These are phyloP conservation scores for Crithidia bombi DNA, from an alignment of 208 protist genomes.

Conservation along the genomic window DNA sequence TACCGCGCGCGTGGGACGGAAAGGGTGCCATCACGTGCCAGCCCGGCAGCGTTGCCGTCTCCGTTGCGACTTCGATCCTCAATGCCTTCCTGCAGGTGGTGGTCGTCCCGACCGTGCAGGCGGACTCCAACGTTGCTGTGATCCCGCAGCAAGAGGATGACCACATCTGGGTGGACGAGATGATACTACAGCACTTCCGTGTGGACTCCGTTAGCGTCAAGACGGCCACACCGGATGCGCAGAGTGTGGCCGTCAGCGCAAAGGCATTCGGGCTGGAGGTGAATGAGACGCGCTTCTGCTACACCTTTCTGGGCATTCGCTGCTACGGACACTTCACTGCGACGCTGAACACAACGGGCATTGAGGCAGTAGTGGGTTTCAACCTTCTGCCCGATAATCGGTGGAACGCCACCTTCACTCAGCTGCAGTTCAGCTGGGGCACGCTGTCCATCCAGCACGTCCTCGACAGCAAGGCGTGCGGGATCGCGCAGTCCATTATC, in stretches of 20 bases:
- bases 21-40: no score
- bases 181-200: constrained; percentile 47
- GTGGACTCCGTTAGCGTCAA: constrained; percentile 26
- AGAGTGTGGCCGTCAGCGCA: constrained; percentile 35
- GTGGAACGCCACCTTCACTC: constrained; percentile 33
- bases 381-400: constrained; percentile 37
- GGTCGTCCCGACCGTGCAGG: constrained; percentile 31
- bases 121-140: constrained; percentile 19
- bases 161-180: constrained; percentile 48
- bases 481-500: constrained; percentile 44
- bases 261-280: constrained; percentile 41
- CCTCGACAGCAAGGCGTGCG: constrained; percentile 45
- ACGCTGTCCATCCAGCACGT: constrained; percentile 51
- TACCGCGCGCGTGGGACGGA: no score
- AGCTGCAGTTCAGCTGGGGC: constrained; percentile 43
- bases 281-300: constrained; percentile 52
- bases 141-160: constrained; percentile 45
- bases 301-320: constrained; percentile 29
- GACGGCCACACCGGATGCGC: constrained; percentile 27
- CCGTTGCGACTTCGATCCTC: constrained; percentile 24
- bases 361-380: constrained; percentile 28
- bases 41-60: constrained; percentile 13
- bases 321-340: constrained; percentile 48
- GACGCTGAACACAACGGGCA: constrained; percentile 36
- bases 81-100: constrained; percentile 15